phyloP scores from a whole-genome alignment of 176 grass and related monocot species.

The Eragrostis nindensis region DNA sequence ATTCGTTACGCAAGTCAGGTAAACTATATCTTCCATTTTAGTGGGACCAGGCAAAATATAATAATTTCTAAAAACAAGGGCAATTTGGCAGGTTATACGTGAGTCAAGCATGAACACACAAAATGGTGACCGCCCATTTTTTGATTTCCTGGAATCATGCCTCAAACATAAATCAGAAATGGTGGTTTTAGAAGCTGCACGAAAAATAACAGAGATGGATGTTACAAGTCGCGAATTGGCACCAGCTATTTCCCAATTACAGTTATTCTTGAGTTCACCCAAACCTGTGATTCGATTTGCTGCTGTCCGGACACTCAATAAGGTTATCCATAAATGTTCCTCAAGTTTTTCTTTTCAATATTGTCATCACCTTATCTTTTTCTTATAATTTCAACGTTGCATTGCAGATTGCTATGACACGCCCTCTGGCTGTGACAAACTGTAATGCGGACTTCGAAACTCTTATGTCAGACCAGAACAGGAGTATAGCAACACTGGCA shows the following conservation, averaged over 20 bases:
- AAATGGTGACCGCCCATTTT: conserved; percentile 80
- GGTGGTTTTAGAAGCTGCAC: conserved; percentile 82
- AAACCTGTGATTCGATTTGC: conserved; percentile 96
- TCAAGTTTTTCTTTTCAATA: conserved; percentile 15
- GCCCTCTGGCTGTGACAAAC: conserved; percentile 90
- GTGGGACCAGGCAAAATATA: conserved; percentile 3
- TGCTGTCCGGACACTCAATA: conserved; percentile 93
- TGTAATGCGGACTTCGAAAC: conserved; percentile 91
- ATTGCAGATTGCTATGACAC: conserved; percentile 79
- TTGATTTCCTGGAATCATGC: conserved; percentile 89
- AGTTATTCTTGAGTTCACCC: conserved; percentile 83
- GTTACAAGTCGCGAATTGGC: conserved; percentile 86
- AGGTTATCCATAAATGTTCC: conserved; percentile 52
- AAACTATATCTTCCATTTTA: conserved; percentile 31
- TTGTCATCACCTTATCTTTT: conserved; percentile 5
- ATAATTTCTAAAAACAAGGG: conserved; percentile 35
- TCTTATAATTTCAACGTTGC: conserved; percentile 33
- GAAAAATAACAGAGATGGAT: conserved; percentile 89
- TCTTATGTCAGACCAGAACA: conserved; percentile 89
- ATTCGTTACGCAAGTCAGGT: conserved; percentile 96
- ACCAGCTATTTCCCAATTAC: conserved; percentile 73
- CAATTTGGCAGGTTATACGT: conserved; percentile 71
- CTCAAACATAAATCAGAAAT: conserved; percentile 90
- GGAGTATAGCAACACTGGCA: conserved; percentile 98
- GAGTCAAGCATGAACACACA: conserved; percentile 75